Percentiles rank a stretch among this genome's conserved stretches.
Evolutionary conservation across 805 yeast species (phyloP).

Genomic region (Brettanomyces bruxellensis): DNA sequence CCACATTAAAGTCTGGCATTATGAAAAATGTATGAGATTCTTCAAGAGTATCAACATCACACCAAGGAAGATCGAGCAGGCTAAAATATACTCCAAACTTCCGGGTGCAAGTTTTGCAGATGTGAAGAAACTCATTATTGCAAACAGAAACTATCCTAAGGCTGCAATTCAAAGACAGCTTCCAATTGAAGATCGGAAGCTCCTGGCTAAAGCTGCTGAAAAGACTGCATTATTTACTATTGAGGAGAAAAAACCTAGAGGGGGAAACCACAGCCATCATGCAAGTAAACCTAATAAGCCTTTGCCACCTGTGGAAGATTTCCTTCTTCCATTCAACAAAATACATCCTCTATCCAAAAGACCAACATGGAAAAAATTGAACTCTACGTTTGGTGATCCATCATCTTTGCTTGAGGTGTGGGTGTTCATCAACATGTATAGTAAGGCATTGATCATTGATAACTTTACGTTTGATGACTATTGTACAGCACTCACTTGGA

Average conservation of each 20-base stretch:
- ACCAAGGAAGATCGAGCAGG: conserved; percentile 27
- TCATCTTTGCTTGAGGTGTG: conserved; percentile 56
- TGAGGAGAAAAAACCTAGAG: not conserved
- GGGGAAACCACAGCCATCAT: not conserved
- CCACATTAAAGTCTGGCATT: conserved; percentile 52
- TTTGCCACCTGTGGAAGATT: conserved; percentile 17
- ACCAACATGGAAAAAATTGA: conserved; percentile 20
- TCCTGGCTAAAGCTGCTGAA: conserved; percentile 2
- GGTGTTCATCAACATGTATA: conserved; percentile 67
- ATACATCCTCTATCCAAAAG: conserved; percentile 9
- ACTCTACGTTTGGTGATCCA: conserved; percentile 13
- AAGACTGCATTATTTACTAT: not conserved
- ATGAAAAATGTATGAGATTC: conserved; percentile 47
- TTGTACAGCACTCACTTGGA: conserved; percentile 46
- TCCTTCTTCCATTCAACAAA: conserved; percentile 20
- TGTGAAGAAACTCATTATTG: conserved; percentile 4
- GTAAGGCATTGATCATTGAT: conserved; percentile 54
- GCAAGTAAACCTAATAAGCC: not conserved
- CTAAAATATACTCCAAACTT: conserved; percentile 7
- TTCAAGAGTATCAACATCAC: conserved; percentile 40
- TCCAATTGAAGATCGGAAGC: conserved; percentile 6
- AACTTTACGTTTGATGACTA: conserved; percentile 76
- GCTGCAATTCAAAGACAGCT: conserved; percentile 8
- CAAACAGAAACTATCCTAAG: conserved; percentile 12
- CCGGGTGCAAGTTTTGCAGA: conserved; percentile 1